These are phyloP conservation scores for Daldinia childiae DNA, from an alignment of 495 filamentous ascomycete species.

Conservation along the genomic window DNA sequence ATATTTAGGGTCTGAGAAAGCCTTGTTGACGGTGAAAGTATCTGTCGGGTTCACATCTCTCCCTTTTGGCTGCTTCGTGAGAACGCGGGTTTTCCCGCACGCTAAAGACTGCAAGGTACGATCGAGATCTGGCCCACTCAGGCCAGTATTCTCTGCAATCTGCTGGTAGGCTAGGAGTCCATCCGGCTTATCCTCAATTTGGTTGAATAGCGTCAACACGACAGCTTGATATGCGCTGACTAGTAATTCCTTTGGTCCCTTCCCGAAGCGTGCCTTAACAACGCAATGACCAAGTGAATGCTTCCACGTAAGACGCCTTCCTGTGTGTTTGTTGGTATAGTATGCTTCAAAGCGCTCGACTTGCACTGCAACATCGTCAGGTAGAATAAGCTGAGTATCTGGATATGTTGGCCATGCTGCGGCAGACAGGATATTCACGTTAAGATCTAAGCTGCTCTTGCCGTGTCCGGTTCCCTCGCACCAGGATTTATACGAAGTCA, in stretches of 20 bases:
- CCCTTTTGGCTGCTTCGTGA: conserved; percentile 85
- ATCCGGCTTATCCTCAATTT: conserved; percentile 59
- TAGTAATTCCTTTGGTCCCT: conserved; percentile 82
- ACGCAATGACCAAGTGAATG: conserved; percentile 89
- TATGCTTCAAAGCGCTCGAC: conserved; percentile 79
- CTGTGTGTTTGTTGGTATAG: conserved; percentile 87
- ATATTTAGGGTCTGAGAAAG: conserved; percentile 82
- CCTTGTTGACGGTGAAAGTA: conserved; percentile 79
- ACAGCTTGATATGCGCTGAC: conserved; percentile 92
- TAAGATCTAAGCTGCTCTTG: conserved; percentile 73
- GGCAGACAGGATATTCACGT: conserved; percentile 84
- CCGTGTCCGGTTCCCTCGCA: conserved; percentile 55
- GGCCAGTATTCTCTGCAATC: conserved; percentile 73
- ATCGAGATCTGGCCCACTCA: conserved; percentile 75
- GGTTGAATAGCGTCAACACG: conserved; percentile 92
- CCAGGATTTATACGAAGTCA: conserved; percentile 73
- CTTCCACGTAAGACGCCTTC: conserved; percentile 88
- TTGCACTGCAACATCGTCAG: conserved; percentile 71
- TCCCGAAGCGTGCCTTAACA: conserved; percentile 78
- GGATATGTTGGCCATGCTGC: conserved; percentile 94
- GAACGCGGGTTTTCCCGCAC: conserved; percentile 86
- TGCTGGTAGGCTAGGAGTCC: conserved; percentile 70
- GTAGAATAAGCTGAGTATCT: conserved; percentile 78
- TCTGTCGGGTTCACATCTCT: conserved; percentile 80
- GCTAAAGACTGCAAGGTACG: conserved; percentile 95